phyloP scores from a whole-genome alignment of 2,329 filamentous ascomycete genomes.

The Helotiales sp. region DNA sequence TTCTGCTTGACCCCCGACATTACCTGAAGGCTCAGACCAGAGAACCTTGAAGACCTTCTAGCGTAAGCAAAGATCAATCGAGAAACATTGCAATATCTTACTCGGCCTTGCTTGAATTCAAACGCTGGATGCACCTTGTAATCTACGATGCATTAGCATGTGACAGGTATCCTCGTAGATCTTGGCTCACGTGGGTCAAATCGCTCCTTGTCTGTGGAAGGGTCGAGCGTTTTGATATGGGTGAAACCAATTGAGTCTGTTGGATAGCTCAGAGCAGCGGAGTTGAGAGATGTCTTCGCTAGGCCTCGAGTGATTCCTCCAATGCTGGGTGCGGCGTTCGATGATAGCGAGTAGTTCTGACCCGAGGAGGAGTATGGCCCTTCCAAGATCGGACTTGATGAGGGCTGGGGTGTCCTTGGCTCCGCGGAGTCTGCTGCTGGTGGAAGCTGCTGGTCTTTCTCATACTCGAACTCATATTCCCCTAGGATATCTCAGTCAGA shows the following conservation, averaged over 20 bases:
- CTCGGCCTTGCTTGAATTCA: conserved; percentile 12
- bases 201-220: background rate
- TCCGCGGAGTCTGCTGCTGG: background rate
- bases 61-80: conserved; percentile 12
- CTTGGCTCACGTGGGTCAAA: conserved; percentile 13
- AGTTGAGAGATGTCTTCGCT: background rate
- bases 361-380: background rate
- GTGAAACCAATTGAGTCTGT: background rate
- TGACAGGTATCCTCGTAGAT: background rate
- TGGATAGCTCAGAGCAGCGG: background rate
- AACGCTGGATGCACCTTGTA: conserved; percentile 8
- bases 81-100: background rate
- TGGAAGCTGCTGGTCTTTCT: background rate
- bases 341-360: background rate
- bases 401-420: background rate
- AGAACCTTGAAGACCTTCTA: conserved; percentile 15
- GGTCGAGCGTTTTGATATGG: conserved; percentile 12
- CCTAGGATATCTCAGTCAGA: background rate
- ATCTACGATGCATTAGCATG: conserved; percentile 4
- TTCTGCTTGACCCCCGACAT: background rate
- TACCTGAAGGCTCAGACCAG: conserved; percentile 11
- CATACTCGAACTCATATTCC: conserved; percentile 12
- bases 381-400: background rate
- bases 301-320: background rate
- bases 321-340: too few species aligned